Percentiles rank a stretch among this genome's conserved stretches.
Conservation (phyloP, 75 land plant genomes). For the Pinus albicaulis region DNA sequence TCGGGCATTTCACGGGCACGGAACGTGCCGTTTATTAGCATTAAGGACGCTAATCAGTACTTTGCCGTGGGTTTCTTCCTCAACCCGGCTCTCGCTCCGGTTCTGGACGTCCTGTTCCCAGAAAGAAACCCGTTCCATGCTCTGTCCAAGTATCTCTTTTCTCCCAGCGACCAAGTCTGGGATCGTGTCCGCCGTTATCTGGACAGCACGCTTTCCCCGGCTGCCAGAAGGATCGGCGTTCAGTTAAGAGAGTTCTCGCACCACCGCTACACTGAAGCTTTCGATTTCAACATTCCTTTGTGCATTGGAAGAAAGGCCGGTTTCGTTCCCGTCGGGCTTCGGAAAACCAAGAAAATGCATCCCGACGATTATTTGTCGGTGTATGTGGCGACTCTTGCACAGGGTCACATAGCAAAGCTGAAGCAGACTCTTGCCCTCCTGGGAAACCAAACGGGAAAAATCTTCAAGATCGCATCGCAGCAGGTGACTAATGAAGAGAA, state of each 20-base stretch:
- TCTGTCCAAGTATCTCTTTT: slow-evolving; percentile 12
- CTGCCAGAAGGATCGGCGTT: slow-evolving; percentile 15
- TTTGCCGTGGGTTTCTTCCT: slow-evolving; percentile 15
- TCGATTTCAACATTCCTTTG: slow-evolving; percentile 15
- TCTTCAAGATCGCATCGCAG: slow-evolving; percentile 10
- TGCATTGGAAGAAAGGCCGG: slow-evolving; percentile 19
- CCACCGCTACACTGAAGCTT: slow-evolving; percentile 12
- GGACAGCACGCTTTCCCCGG: slow-evolving; percentile 1
- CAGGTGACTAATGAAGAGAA: slow-evolving; percentile 8
- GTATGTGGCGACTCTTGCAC: neutral
- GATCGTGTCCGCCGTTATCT: neutral
- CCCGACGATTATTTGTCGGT: neutral
- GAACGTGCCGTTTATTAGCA: slow-evolving; percentile 12
- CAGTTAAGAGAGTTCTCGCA: slow-evolving; percentile 19
- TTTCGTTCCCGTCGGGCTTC: neutral
- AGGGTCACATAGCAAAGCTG: neutral
- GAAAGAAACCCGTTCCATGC: slow-evolving; percentile 19
- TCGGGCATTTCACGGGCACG: neutral
- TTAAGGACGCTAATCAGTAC: slow-evolving; percentile 23
- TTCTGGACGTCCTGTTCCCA: slow-evolving; percentile 24
- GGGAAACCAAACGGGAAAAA: neutral
- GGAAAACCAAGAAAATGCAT: neutral
- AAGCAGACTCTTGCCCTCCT: neutral
- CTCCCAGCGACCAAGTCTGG: slow-evolving; percentile 25
- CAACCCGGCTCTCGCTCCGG: slow-evolving; percentile 5